Conservation (phyloP, 257 asterid species). For the Capsicum rhomboideum region DNA sequence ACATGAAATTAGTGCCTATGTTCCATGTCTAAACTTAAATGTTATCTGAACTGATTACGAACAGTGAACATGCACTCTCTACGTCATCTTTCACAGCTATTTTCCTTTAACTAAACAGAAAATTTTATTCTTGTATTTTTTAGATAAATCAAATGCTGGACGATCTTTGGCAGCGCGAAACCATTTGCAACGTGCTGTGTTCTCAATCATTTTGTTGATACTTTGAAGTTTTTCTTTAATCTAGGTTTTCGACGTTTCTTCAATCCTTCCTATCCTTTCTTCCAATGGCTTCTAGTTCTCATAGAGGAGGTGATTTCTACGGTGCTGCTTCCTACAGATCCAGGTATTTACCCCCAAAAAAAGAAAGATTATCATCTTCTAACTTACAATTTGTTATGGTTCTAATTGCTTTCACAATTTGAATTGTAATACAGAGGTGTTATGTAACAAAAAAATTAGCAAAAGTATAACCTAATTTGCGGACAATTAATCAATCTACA, state of each 20-base stretch:
- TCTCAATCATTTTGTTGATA: background rate
- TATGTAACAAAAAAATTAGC: background rate
- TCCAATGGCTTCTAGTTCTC: constrained; percentile 14
- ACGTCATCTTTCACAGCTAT: background rate
- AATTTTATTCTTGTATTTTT: background rate
- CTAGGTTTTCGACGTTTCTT: background rate
- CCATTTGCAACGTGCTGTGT: background rate
- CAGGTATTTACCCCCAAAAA: constrained; percentile 23
- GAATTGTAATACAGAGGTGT: background rate
- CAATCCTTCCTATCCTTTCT: background rate
- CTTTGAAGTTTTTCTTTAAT: background rate
- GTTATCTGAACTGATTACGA: background rate
- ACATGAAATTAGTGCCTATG: background rate
- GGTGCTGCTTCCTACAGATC: constrained; percentile 64
- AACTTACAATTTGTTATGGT: background rate
- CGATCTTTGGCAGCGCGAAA: background rate
- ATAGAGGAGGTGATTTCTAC: constrained; percentile 22
- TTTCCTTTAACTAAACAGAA: background rate
- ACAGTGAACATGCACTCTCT: background rate
- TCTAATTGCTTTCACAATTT: background rate
- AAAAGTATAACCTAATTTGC: background rate
- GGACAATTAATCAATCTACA: background rate
- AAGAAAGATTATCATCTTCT: background rate
- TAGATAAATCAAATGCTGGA: background rate
- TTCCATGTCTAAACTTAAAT: background rate